phyloP scores from a whole-genome alignment of 495 filamentous ascomycete species.

The Annulohypoxylon bovei region DNA sequence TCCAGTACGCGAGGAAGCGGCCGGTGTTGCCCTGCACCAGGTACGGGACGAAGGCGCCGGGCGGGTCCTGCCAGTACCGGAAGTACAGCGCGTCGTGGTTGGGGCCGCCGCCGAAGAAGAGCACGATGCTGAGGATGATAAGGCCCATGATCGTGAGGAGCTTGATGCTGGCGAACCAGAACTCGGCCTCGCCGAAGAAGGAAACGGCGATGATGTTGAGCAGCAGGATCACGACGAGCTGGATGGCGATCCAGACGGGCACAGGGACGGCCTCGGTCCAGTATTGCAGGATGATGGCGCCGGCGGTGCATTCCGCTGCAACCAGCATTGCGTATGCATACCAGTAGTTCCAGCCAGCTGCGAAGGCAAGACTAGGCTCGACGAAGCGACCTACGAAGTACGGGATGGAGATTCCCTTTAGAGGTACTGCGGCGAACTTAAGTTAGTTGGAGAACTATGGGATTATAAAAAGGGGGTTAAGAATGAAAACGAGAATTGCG shows the following conservation, averaged over 20 bases:
- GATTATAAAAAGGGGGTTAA: too few relatives aligned
- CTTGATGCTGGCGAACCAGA: conserved; percentile 73
- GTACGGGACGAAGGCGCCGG: conserved; percentile 74
- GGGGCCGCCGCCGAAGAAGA: conserved; percentile 73
- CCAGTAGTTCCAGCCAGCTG: conserved; percentile 81
- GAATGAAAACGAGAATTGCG: too few relatives aligned
- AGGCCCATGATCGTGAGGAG: conserved; percentile 75
- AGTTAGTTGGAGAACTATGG: not conserved
- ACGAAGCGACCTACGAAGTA: conserved; percentile 79
- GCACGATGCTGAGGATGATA: conserved; percentile 76
- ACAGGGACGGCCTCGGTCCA: conserved; percentile 62
- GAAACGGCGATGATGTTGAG: conserved; percentile 61
- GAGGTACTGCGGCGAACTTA: conserved; percentile 56
- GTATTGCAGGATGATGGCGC: conserved; percentile 64
- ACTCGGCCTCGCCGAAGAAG: conserved; percentile 71
- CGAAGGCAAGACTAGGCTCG: conserved; percentile 79
- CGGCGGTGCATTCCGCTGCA: conserved; percentile 61
- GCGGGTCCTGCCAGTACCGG: conserved; percentile 71
- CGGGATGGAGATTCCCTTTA: conserved; percentile 63
- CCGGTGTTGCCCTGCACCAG: conserved; percentile 60
- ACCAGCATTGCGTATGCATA: conserved; percentile 61
- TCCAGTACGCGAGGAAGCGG: conserved; percentile 60
- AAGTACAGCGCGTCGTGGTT: conserved; percentile 68
- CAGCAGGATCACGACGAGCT: conserved; percentile 53
- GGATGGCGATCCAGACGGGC: conserved; percentile 69